These are phyloP conservation scores for Prunus campanulata DNA, from an alignment of 306 rosid genomes.

Conservation along the genomic window DNA sequence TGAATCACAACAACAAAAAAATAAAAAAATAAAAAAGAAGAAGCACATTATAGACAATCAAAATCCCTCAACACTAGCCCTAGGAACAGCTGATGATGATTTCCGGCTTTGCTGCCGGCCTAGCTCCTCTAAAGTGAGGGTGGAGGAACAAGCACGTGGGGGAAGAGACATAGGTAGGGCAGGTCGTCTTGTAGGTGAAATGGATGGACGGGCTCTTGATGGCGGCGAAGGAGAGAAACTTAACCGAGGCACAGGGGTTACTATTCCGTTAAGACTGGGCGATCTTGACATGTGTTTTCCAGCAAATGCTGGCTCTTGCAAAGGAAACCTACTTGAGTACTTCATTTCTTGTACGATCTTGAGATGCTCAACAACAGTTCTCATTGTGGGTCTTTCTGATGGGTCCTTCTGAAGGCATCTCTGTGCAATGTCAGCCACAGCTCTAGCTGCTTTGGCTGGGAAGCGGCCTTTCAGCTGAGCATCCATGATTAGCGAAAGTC, in stretches of 20 bases:
- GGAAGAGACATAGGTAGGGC: constrained; percentile 42
- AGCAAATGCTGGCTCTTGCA: constrained; percentile 68
- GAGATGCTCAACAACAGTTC: constrained; percentile 75
- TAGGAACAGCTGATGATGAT: constrained; percentile 64
- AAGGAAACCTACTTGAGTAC: constrained; percentile 77
- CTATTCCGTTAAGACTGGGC: constrained; percentile 82
- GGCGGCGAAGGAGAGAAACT: constrained; percentile 86
- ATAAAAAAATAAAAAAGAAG: constrained; percentile 20
- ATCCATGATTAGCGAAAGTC: constrained; percentile 89
- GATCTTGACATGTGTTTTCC: constrained; percentile 79
- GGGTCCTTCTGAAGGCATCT: constrained; percentile 95
- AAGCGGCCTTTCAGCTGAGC: constrained; percentile 88
- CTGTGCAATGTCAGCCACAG: constrained; percentile 84
- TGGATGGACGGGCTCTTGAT: constrained; percentile 38
- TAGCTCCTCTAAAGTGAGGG: constrained; percentile 66
- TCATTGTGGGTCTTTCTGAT: constrained; percentile 93
- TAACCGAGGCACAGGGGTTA: constrained; percentile 56
- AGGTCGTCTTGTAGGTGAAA: constrained; percentile 67
- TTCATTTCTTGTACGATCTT: constrained; percentile 77
- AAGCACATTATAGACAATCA: constrained; percentile 65
- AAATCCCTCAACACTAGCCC: constrained; percentile 89
- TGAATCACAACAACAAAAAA: constrained; percentile 50
- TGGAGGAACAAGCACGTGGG: constrained; percentile 65
- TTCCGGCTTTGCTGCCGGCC: constrained; percentile 76
- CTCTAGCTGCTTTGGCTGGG: constrained; percentile 85